Evolutionary conservation across 78 protist genomes (phyloP), one percentile per base, ranked within the genome.

Genomic region (Speleostelium caveatum): DNA sequence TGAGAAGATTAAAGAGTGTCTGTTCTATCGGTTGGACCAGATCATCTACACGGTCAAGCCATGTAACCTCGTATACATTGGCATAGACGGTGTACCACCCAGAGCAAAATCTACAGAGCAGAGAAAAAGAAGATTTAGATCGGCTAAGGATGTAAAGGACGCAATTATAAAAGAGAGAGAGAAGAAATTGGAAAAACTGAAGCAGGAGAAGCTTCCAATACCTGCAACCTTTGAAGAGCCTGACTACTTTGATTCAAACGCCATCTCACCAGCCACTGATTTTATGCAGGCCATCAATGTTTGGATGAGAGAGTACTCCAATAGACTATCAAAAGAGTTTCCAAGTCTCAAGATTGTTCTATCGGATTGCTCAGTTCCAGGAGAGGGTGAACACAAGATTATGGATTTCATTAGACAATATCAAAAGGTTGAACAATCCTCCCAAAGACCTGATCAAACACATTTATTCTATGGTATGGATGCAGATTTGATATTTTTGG

Each of bases 401-500:
- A 94, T 97, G 97, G 97, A 96, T 32, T 96, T 62, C 59, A 95
- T 98, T 87, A 75, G 99, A 16, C n/a, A 17, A 1, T 38, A 87
- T 88, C 74, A 68, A 78, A 28, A 38, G 56, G n/a, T n/a, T n/a
- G n/a, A n/a, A n/a, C n/a, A n/a, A n/a, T 45, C 53, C 6, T 24
- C 45, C 3, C 19, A 93, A 86, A 74, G 26, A 73, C 24, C 80
- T 95, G 38, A 90, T 60, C 22, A 53, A 49, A 2, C 93, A 24
- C 99, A 98, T 61, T 22, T 67, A 39, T 58, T 98, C 59, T 94
- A 96, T 90, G 98, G 98, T 39, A 77, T 96, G 76, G 99, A 99
- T 71, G 99, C 99, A 1, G 99, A 99, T 66, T 95, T 99, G 49
- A 98, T 99, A 69, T 96, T 98, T 97, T 92, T 99, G 22, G 94